phyloP scores from a whole-genome alignment of 805 yeast genomes.

The Saccharomycopsis microspora region DNA sequence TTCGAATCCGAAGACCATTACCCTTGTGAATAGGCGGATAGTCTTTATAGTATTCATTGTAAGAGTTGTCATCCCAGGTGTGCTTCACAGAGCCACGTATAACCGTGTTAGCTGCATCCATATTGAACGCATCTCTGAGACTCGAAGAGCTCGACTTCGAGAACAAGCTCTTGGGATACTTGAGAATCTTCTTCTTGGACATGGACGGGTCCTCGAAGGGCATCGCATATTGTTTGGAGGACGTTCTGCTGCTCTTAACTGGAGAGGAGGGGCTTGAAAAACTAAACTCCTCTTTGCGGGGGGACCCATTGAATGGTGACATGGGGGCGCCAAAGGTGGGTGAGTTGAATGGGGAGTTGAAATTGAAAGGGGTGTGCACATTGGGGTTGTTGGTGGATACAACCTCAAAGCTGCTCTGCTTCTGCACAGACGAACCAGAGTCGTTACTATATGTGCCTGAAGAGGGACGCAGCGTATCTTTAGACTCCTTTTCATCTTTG shows the following conservation, averaged over 20 bases:
- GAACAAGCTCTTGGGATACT: constrained; percentile 13
- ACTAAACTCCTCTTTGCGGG: not conserved
- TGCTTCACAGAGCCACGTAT: constrained; percentile 6
- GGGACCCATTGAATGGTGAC: not conserved
- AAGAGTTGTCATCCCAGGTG: constrained; percentile 3
- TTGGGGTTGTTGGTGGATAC: constrained; percentile 15
- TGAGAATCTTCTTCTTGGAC: constrained; percentile 8
- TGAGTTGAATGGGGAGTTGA: not conserved
- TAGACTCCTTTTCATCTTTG: constrained; percentile 12
- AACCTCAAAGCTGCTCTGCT: constrained; percentile 9
- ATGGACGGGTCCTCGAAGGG: not conserved
- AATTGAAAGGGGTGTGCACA: not conserved
- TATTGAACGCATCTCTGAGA: not conserved
- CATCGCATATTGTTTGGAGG: constrained; percentile 2
- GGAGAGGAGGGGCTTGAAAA: constrained; percentile 10
- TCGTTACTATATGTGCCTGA: not conserved
- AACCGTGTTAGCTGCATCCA: not conserved
- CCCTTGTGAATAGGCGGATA: not conserved
- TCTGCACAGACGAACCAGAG: not conserved
- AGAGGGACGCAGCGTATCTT: not conserved
- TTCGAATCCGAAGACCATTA: not conserved
- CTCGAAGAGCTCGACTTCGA: constrained; percentile 7
- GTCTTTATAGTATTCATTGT: not conserved
- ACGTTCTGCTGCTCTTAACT: not conserved
- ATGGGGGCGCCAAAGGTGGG: not conserved